Percentiles rank a stretch among this genome's conserved stretches.
Conservation (phyloP, 257 asterid genomes). For the Cordia subcordata region DNA sequence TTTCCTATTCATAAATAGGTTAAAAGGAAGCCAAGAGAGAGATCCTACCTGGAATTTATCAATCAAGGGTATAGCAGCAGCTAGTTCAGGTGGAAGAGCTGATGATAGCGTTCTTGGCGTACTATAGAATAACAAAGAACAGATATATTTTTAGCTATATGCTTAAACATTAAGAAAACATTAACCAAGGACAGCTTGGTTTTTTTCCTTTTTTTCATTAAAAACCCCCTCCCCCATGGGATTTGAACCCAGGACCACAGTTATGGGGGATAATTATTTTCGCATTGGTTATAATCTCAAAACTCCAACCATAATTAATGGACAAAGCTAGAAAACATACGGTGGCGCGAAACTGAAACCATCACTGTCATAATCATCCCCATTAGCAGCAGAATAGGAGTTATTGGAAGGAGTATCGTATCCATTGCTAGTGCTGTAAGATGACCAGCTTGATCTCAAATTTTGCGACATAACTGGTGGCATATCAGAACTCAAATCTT, state of each 20-base stretch:
- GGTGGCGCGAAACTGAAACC: constrained; percentile 87
- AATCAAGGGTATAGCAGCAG: constrained; percentile 85
- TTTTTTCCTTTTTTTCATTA: no score
- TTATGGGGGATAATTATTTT: no score
- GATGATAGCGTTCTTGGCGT: constrained; percentile 79
- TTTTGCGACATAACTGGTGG: constrained; percentile 53
- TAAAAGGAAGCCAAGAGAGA: background rate
- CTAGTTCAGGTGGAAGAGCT: constrained; percentile 85
- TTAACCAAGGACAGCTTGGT: background rate
- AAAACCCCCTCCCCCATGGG: no score
- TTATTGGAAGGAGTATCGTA: constrained; percentile 62
- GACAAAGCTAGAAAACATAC: constrained; percentile 37
- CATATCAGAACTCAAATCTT: constrained; percentile 62
- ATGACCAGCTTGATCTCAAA: constrained; percentile 75
- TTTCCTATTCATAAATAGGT: background rate
- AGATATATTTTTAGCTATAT: background rate
- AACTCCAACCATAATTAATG: background rate
- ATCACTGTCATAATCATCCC: constrained; percentile 92
- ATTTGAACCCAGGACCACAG: no score
- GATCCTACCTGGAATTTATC: constrained; percentile 83
- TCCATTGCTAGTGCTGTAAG: constrained; percentile 86
- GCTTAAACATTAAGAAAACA: background rate
- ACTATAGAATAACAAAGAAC: constrained; percentile 38
- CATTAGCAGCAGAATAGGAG: constrained; percentile 63
- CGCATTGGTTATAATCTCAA: background rate